A percentile compares a stretch with the other conserved stretches of the same genome.
These are phyloP conservation scores for Picochlorum sp. DNA, from an alignment of 139 green algal species.

Conservation along the genomic window DNA sequence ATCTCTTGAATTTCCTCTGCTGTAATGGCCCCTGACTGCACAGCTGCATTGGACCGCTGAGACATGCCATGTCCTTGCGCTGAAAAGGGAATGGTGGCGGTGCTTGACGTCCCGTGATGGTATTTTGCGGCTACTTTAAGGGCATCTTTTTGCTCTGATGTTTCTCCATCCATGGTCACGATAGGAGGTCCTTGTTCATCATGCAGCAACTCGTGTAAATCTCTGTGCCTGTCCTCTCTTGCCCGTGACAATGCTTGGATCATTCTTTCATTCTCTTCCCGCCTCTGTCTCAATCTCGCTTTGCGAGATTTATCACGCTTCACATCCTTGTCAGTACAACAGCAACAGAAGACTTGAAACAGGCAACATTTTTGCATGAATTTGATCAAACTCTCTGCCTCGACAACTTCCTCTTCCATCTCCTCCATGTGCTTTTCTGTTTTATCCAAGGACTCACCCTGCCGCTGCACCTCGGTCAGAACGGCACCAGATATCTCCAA, in stretches of 20 bases:
- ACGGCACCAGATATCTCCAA: background rate
- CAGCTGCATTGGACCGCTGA: slow-evolving; percentile 3
- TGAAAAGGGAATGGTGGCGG: background rate
- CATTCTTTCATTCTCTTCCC: background rate
- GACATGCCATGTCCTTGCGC: background rate
- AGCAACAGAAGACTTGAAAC: background rate
- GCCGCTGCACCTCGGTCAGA: background rate
- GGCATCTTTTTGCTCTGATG: background rate
- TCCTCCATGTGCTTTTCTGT: background rate
- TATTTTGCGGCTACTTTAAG: background rate
- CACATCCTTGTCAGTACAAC: background rate
- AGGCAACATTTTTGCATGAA: slow-evolving; percentile 3
- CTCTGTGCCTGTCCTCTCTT: background rate
- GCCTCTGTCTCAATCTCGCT: background rate
- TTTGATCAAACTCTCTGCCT: background rate
- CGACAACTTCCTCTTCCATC: slow-evolving; percentile 1
- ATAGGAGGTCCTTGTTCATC: slow-evolving; percentile 1
- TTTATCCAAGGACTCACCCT: background rate
- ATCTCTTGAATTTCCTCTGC: slow-evolving; percentile 10
- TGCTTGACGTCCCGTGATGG: background rate
- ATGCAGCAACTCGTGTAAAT: background rate
- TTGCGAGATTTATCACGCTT: background rate
- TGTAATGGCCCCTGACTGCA: slow-evolving; percentile 5
- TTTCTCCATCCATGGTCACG: background rate
- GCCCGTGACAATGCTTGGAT: background rate